Conservation (phyloP, 495 filamentous ascomycete species). For the Evernia prunastri region DNA sequence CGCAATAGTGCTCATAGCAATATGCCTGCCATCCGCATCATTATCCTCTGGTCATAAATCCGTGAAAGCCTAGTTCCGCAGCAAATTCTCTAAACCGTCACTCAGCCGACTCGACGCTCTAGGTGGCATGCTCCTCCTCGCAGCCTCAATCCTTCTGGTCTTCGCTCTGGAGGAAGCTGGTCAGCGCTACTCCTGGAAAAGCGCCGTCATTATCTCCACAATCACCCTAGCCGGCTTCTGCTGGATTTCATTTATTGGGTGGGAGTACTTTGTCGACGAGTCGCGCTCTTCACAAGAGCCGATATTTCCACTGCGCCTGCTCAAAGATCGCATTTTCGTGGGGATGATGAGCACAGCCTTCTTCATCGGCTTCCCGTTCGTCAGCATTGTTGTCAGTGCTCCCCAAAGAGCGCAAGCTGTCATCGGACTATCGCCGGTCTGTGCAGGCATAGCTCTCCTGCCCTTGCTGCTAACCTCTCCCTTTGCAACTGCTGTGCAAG, state of each 20-base stretch:
- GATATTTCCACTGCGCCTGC: conserved; percentile 28
- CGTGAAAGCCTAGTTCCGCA: no score
- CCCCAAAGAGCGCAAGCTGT: no score
- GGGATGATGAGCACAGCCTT: no score
- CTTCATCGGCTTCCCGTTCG: no score
- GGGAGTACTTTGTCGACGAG: conserved; percentile 28
- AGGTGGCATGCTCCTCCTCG: conserved; percentile 43
- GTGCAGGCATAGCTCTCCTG: no score
- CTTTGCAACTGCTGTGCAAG: no score
- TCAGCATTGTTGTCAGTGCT: no score
- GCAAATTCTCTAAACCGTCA: background rate
- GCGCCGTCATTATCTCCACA: conserved; percentile 36
- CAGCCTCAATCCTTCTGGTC: conserved; percentile 46
- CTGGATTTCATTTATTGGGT: conserved; percentile 32
- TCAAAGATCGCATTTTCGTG: conserved; percentile 21
- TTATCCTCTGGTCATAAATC: conserved; percentile 11
- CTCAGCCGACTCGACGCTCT: conserved; percentile 41
- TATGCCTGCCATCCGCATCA: conserved; percentile 28
- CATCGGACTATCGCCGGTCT: no score
- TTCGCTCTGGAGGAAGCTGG: conserved; percentile 49
- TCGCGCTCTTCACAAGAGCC: conserved; percentile 19
- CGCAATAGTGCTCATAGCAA: conserved; percentile 38
- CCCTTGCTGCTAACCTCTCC: no score
- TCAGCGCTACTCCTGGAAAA: conserved; percentile 34
- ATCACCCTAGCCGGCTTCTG: conserved; percentile 27